Evolutionary conservation across 2,329 filamentous ascomycete species (phyloP).

Genomic region (Microsporum ferrugineum): DNA sequence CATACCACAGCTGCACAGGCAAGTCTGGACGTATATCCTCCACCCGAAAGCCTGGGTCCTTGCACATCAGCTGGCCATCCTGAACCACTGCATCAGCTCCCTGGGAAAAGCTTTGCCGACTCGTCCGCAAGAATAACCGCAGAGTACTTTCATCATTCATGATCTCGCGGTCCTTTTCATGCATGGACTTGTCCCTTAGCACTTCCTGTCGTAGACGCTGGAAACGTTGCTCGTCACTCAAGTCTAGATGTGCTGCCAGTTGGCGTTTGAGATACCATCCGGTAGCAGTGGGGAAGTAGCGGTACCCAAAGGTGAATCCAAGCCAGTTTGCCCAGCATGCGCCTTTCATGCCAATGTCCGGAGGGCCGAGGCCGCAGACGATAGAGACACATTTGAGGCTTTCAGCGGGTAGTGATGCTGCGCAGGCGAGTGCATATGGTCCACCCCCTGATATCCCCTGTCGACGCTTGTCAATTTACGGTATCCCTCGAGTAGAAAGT

Average conservation of each 20-base stretch:
- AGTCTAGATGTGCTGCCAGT: slow-evolving; percentile 20
- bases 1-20: slow-evolving; percentile 30
- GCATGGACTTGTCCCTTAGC: neutral
- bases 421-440: slow-evolving; percentile 39
- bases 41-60: slow-evolving; percentile 25
- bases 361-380: slow-evolving; percentile 27
- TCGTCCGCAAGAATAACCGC: slow-evolving; percentile 16
- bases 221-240: slow-evolving; percentile 25
- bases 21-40: slow-evolving; percentile 28
- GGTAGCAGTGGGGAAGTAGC: slow-evolving; percentile 16
- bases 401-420: slow-evolving; percentile 26
- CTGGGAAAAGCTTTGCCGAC: slow-evolving; percentile 21
- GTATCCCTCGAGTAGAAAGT: neutral
- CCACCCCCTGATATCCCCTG: slow-evolving; percentile 38
- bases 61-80: slow-evolving; percentile 23
- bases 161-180: slow-evolving; percentile 19
- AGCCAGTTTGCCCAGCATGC: slow-evolving; percentile 18
- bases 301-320: slow-evolving; percentile 24
- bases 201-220: slow-evolving; percentile 14
- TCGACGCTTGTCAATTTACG: slow-evolving; percentile 16
- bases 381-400: slow-evolving; percentile 30
- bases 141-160: slow-evolving; percentile 17
- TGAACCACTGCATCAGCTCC: slow-evolving; percentile 21
- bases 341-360: slow-evolving; percentile 27
- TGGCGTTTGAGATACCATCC: slow-evolving; percentile 21